Conservation (phyloP, 192 early-diverging fungal genomes). For the Coemansia sp. region DNA sequence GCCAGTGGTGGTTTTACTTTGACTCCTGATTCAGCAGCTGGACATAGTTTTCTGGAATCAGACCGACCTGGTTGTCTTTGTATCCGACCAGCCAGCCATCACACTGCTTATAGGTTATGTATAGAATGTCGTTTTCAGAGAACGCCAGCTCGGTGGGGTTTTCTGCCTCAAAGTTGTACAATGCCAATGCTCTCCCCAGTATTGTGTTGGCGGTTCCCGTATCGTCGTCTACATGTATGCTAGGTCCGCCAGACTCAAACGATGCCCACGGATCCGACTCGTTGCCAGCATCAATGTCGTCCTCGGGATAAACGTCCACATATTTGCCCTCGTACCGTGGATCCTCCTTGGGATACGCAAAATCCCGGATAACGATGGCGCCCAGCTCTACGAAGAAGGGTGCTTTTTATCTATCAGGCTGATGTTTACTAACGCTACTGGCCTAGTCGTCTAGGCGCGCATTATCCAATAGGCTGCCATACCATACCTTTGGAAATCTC, state of each 20-base stretch:
- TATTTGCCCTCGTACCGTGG: conserved; percentile 40
- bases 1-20: background rate
- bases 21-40: conserved; percentile 39
- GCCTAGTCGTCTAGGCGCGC: too few species aligned
- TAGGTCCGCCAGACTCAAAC: conserved; percentile 41
- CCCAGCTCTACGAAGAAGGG: background rate
- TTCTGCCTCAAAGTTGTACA: conserved; percentile 76
- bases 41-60: conserved; percentile 78
- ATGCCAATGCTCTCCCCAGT: conserved; percentile 51
- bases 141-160: conserved; percentile 66
- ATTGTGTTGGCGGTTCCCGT: conserved; percentile 8
- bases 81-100: conserved; percentile 76
- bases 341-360: conserved; percentile 44
- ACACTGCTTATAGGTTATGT: conserved; percentile 70
- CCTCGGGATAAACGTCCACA: conserved; percentile 15
- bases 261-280: conserved; percentile 45
- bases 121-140: conserved; percentile 61
- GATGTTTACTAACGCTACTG: background rate
- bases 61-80: conserved; percentile 60
- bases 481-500: conserved; percentile 13
- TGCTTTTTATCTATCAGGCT: background rate
- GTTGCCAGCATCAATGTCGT: conserved; percentile 22
- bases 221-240: conserved; percentile 8
- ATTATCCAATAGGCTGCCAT: background rate
- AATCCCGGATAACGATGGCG: conserved; percentile 41